Percentiles rank a stretch among this genome's conserved stretches.
Conservation (phyloP, 345 rosid genomes). For the Passiflora organensis region DNA sequence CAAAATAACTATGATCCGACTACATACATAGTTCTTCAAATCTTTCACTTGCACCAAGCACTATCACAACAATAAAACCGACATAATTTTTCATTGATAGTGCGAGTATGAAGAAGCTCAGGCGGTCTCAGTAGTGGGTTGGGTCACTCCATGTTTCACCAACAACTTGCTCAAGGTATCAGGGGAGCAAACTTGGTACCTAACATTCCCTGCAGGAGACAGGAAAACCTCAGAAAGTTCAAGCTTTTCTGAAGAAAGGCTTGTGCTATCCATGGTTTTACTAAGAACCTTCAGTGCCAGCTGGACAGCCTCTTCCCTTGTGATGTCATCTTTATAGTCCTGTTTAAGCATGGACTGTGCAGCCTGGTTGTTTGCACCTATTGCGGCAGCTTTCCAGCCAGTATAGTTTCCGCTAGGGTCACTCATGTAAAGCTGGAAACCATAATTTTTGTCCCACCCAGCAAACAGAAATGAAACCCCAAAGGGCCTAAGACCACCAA, state of each 20-base stretch:
- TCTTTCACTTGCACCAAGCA: slow-evolving; percentile 1
- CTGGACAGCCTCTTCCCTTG: slow-evolving; percentile 85
- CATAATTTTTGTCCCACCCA: slow-evolving; percentile 90
- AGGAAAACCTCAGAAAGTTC: slow-evolving; percentile 85
- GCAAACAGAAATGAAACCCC: slow-evolving; percentile 93
- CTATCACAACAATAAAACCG: neutral
- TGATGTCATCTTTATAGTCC: slow-evolving; percentile 85
- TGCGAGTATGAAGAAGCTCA: slow-evolving; percentile 11
- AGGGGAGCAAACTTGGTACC: slow-evolving; percentile 80
- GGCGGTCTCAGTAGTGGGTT: slow-evolving; percentile 64
- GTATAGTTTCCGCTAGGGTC: slow-evolving; percentile 95
- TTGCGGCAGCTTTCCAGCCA: slow-evolving; percentile 96
- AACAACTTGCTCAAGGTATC: slow-evolving; percentile 73
- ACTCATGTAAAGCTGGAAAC: slow-evolving; percentile 92
- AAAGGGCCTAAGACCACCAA: slow-evolving; percentile 94
- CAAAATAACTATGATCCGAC: neutral
- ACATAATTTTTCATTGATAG: too few relatives aligned
- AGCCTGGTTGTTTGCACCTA: slow-evolving; percentile 94
- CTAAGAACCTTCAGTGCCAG: slow-evolving; percentile 88
- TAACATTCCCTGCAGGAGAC: slow-evolving; percentile 69
- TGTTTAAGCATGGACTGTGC: slow-evolving; percentile 98
- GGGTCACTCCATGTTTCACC: slow-evolving; percentile 73
- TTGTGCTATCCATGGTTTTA: slow-evolving; percentile 98
- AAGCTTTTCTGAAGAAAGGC: slow-evolving; percentile 89
- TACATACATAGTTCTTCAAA: neutral